Evolutionary conservation across 2,329 filamentous ascomycete genomes (phyloP).

Genomic region (Penicillium concentricum): DNA sequence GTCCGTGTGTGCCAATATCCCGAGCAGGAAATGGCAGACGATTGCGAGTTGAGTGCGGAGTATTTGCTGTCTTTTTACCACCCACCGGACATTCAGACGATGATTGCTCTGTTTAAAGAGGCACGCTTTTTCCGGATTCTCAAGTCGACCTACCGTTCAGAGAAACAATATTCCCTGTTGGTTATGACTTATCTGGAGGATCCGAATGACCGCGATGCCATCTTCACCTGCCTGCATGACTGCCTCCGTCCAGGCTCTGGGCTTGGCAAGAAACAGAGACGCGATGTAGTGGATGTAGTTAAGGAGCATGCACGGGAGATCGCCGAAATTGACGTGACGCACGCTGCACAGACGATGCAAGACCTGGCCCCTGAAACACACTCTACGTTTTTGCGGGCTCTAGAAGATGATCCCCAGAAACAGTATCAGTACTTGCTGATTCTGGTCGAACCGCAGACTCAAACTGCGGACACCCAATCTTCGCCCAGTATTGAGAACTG

Average conservation of each 20-base stretch:
- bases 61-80: slow-evolving; percentile 93
- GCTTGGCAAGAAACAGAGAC: slow-evolving; percentile 67
- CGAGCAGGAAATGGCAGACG: slow-evolving; percentile 75
- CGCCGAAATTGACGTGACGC: slow-evolving; percentile 63
- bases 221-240: slow-evolving; percentile 78
- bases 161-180: slow-evolving; percentile 76
- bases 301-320: slow-evolving; percentile 65
- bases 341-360: slow-evolving; percentile 65
- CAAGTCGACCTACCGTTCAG: slow-evolving; percentile 79
- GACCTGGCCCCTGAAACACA: slow-evolving; percentile 64
- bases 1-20: slow-evolving; percentile 82
- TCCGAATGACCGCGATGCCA: slow-evolving; percentile 66
- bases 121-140: slow-evolving; percentile 88
- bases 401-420: slow-evolving; percentile 59
- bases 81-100: slow-evolving; percentile 71
- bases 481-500: slow-evolving; percentile 48
- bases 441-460: slow-evolving; percentile 65
- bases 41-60: slow-evolving; percentile 95
- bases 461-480: slow-evolving; percentile 34
- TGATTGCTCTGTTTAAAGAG: slow-evolving; percentile 74
- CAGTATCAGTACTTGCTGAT: slow-evolving; percentile 77
- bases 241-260: slow-evolving; percentile 66
- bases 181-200: slow-evolving; percentile 84
- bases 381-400: slow-evolving; percentile 60
- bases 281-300: slow-evolving; percentile 69